Conservation (phyloP, 306 rosid genomes). For the Lotus japonicus region DNA sequence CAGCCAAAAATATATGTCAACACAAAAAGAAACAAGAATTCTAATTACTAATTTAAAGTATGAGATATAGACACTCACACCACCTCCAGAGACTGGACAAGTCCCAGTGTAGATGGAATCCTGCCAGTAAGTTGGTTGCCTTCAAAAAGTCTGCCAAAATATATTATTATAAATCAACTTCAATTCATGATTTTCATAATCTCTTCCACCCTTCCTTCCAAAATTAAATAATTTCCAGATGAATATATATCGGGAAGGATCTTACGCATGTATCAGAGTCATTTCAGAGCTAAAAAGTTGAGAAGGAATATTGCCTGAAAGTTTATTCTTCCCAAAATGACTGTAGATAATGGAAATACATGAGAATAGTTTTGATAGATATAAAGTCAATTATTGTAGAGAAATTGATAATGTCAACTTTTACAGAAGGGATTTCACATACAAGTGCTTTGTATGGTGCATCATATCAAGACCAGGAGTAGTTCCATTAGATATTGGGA, state of each 20-base stretch:
- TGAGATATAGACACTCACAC: slow-evolving; percentile 51
- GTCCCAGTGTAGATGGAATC: slow-evolving; percentile 58
- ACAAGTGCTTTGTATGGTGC: slow-evolving; percentile 36
- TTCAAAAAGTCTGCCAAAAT: slow-evolving; percentile 54
- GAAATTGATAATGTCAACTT: not conserved
- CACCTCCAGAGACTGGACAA: slow-evolving; percentile 37
- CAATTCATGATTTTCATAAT: not conserved
- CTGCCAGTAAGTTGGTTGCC: slow-evolving; percentile 38
- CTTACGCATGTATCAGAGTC: slow-evolving; percentile 64
- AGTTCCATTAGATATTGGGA: slow-evolving; percentile 41
- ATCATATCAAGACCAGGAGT: slow-evolving; percentile 47
- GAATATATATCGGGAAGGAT: not conserved
- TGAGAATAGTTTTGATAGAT: not conserved
- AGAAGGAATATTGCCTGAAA: slow-evolving; percentile 47
- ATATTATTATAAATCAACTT: too few relatives aligned
- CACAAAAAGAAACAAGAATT: not conserved
- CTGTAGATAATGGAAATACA: slow-evolving; percentile 31
- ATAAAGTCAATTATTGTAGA: not conserved
- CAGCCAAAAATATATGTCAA: slow-evolving; percentile 8
- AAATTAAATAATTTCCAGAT: not conserved
- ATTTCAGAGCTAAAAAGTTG: slow-evolving; percentile 48
- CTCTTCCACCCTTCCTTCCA: not conserved
- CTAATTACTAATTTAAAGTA: not conserved
- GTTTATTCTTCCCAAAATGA: slow-evolving; percentile 54
- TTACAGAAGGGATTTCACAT: slow-evolving; percentile 19